phyloP scores from a whole-genome alignment of 2,329 filamentous ascomycete genomes.

The Aspergillus melleus region DNA sequence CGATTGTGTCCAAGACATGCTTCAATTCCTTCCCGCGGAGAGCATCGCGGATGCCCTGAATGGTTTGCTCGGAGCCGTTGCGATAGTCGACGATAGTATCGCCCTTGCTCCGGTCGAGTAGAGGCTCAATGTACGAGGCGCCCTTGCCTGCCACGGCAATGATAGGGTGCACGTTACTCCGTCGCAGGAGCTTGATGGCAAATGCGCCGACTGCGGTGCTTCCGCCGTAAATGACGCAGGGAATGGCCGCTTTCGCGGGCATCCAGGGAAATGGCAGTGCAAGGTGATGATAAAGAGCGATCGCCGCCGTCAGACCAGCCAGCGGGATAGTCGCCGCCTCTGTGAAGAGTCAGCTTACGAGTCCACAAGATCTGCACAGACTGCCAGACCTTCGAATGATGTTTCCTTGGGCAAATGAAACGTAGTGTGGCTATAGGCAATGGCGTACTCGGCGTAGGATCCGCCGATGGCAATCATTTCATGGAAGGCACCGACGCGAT shows the following conservation, averaged over 20 bases:
- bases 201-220: slow-evolving; percentile 60
- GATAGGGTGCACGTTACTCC: slow-evolving; percentile 61
- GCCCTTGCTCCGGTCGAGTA: slow-evolving; percentile 56
- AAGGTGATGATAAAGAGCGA: slow-evolving; percentile 52
- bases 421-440: slow-evolving; percentile 54
- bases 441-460: slow-evolving; percentile 58
- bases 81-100: slow-evolving; percentile 64
- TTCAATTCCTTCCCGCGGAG: neutral
- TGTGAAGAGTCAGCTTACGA: slow-evolving; percentile 13
- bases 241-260: slow-evolving; percentile 35
- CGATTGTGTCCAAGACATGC: slow-evolving; percentile 14
- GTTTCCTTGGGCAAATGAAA: slow-evolving; percentile 54
- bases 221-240: slow-evolving; percentile 51
- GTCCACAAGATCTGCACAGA: neutral
- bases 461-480: slow-evolving; percentile 53
- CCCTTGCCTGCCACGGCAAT: slow-evolving; percentile 61
- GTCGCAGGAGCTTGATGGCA: slow-evolving; percentile 56
- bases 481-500: slow-evolving; percentile 53
- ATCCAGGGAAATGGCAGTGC: slow-evolving; percentile 52
- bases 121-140: slow-evolving; percentile 49
- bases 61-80: slow-evolving; percentile 53
- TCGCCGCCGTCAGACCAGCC: slow-evolving; percentile 55
- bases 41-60: slow-evolving; percentile 40
- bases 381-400: slow-evolving; percentile 51
- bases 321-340: slow-evolving; percentile 60